A percentile compares a stretch with the other conserved stretches of the same genome.
phyloP scores from a whole-genome alignment of 2,329 filamentous ascomycete genomes.

The Allantophomopsis lycopodina region DNA sequence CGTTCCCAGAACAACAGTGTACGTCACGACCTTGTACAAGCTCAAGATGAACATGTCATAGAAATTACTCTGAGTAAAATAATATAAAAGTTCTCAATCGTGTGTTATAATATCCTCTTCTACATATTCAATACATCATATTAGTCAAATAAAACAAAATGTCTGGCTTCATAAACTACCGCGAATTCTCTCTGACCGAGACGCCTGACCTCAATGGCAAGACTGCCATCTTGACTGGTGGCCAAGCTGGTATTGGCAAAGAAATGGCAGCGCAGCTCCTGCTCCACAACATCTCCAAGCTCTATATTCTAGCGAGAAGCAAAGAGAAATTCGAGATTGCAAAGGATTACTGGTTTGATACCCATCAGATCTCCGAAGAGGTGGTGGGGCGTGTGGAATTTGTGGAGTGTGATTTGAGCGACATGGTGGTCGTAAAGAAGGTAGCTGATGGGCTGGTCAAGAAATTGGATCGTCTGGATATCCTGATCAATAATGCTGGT shows the following conservation, averaged over 20 bases:
- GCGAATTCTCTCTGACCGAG: slow-evolving; percentile 15
- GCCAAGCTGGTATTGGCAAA: slow-evolving; percentile 58
- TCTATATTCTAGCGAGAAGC: slow-evolving; percentile 16
- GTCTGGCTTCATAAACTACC: slow-evolving; percentile 14
- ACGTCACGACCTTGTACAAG: too few species aligned
- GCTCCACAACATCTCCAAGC: slow-evolving; percentile 14
- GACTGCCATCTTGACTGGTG: slow-evolving; percentile 69
- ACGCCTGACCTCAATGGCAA: slow-evolving; percentile 60
- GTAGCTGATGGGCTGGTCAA: slow-evolving; percentile 11
- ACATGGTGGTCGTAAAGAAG: slow-evolving; percentile 12
- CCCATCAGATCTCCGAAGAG: slow-evolving; percentile 3
- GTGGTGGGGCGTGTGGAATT: slow-evolving; percentile 10
- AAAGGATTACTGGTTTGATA: background rate
- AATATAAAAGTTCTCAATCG: too few species aligned
- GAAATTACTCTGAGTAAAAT: too few species aligned
- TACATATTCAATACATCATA: too few species aligned
- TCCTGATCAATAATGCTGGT: slow-evolving; percentile 20
- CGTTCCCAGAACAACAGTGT: too few species aligned
- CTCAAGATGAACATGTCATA: too few species aligned
- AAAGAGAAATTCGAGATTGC: slow-evolving; percentile 9
- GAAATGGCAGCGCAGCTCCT: slow-evolving; percentile 19
- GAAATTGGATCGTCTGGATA: slow-evolving; percentile 14
- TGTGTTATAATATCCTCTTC: too few species aligned
- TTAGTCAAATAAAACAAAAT: slow-evolving; percentile 6
- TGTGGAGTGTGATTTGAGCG: slow-evolving; percentile 17